Evolutionary conservation across 257 asterid species (phyloP).

Genomic region (Solanum tarijense): DNA sequence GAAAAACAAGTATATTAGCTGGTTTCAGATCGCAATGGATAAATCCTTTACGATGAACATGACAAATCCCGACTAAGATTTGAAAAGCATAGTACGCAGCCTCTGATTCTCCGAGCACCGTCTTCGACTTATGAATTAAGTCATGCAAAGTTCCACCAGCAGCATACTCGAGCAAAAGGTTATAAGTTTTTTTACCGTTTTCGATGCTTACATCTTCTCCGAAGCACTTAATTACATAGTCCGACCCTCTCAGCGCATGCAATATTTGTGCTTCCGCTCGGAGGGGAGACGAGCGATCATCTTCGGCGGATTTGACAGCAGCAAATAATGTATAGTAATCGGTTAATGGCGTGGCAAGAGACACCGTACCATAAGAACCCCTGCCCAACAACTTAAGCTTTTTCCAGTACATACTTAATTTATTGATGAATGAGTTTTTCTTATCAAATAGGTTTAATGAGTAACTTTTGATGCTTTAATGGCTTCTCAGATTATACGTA

Average conservation of each 20-base stretch:
- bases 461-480: neutral
- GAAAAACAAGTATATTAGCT: neutral
- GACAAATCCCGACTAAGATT: neutral
- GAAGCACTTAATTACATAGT: neutral
- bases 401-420: neutral
- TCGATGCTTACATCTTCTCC: neutral
- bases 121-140: neutral
- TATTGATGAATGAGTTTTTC: neutral
- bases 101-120: neutral
- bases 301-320: neutral
- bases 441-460: neutral
- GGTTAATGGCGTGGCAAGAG: neutral
- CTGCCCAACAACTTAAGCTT: neutral
- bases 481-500: neutral
- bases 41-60: neutral
- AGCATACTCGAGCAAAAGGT: slow-evolving; percentile 1
- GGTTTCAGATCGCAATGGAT: slow-evolving; percentile 9
- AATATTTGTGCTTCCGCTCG: neutral
- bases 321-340: neutral
- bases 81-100: neutral
- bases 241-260: neutral
- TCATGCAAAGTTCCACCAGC: neutral
- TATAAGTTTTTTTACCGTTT: neutral
- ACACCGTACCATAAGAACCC: neutral
- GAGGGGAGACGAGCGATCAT: neutral